These are phyloP conservation scores for Paraphoma sp. DNA, from an alignment of 2,329 filamentous ascomycete genomes.

Conservation along the genomic window DNA sequence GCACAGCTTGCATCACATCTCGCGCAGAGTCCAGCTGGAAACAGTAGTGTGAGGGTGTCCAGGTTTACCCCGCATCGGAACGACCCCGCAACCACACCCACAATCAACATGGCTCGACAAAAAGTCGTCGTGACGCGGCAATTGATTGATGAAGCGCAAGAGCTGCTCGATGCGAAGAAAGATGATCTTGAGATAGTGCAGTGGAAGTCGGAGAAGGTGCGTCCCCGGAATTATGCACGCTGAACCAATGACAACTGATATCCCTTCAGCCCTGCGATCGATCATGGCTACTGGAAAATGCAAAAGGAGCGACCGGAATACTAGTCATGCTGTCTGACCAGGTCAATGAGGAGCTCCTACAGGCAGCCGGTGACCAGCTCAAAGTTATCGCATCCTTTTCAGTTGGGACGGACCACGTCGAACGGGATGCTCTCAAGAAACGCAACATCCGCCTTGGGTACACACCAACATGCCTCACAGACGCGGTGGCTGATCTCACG, in stretches of 20 bases:
- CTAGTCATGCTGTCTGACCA: conserved; percentile 38
- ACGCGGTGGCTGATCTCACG: conserved; percentile 38
- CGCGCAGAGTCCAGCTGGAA: not conserved
- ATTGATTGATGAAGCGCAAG: conserved; percentile 30
- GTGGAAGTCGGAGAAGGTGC: conserved; percentile 36
- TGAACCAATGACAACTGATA: conserved; percentile 4
- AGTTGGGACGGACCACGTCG: conserved; percentile 40
- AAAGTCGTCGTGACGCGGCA: conserved; percentile 41
- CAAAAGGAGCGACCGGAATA: conserved; percentile 30
- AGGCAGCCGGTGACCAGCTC: conserved; percentile 26
- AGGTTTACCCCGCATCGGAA: conserved; percentile 20
- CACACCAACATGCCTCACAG: conserved; percentile 38
- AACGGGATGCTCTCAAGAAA: conserved; percentile 29
- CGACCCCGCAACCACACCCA: conserved; percentile 8
- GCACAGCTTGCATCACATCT: conserved; percentile 16
- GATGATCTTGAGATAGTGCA: conserved; percentile 33
- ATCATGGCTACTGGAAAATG: conserved; percentile 36
- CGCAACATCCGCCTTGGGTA: conserved; percentile 38
- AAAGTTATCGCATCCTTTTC: conserved; percentile 40
- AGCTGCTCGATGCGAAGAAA: conserved; percentile 22
- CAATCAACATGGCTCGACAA: conserved; percentile 23
- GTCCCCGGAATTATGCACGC: not conserved
- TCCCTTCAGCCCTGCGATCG: conserved; percentile 32
- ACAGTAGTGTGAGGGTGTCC: conserved; percentile 1
- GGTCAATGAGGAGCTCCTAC: conserved; percentile 33